Conservation (phyloP, 1,284 basidiomycete genomes). For the Heterobasidion annosum region DNA sequence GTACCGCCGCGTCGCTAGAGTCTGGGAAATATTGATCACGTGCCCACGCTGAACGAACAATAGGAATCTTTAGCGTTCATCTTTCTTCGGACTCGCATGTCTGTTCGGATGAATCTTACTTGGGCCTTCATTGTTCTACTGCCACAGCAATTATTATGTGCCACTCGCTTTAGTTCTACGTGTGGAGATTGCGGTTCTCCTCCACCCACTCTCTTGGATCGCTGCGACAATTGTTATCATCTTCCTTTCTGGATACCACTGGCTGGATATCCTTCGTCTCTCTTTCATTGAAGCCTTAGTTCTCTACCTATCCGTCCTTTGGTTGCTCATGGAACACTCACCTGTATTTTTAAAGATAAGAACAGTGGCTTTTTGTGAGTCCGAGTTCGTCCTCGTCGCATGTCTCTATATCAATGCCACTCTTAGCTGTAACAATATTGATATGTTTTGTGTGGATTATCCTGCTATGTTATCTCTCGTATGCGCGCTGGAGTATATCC, state of each 20-base stretch:
- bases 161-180: too few species aligned
- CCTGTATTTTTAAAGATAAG: constrained; percentile 31
- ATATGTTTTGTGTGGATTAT: constrained; percentile 33
- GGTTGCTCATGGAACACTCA: constrained; percentile 23
- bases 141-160: too few species aligned
- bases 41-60: too few species aligned
- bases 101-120: too few species aligned
- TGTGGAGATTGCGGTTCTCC: too few species aligned
- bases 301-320: not conserved
- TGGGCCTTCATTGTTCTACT: too few species aligned
- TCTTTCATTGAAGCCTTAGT: not conserved
- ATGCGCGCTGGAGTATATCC: constrained; percentile 28
- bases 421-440: constrained; percentile 25
- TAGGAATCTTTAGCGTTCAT: too few species aligned
- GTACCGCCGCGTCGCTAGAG: too few species aligned
- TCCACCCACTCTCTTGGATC: too few species aligned
- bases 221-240: too few species aligned
- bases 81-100: too few species aligned
- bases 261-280: not conserved
- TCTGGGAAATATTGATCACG: too few species aligned
- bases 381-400: not conserved
- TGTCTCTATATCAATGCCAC: not conserved
- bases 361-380: constrained; percentile 30
- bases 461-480: constrained; percentile 30
- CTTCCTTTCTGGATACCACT: not conserved